These are phyloP conservation scores for Eutrema heterophyllum DNA, from an alignment of 345 rosid species.

Conservation along the genomic window DNA sequence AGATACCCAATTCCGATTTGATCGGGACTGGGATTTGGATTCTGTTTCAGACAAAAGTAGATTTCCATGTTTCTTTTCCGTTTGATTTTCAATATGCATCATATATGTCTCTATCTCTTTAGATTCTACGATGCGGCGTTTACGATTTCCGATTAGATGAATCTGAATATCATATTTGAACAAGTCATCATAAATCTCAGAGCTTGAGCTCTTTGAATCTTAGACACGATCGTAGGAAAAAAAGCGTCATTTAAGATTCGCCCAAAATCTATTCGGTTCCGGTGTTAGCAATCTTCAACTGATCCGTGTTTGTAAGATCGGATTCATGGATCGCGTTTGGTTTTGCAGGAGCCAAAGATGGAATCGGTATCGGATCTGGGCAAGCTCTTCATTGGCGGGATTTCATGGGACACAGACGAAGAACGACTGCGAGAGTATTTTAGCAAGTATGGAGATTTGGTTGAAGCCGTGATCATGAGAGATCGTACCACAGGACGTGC, in stretches of 20 bases:
- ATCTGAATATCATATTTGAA: background rate
- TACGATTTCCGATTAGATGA: background rate
- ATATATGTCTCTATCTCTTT: conserved; percentile 33
- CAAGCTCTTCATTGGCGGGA: conserved; percentile 98
- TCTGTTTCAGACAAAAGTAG: conserved; percentile 47
- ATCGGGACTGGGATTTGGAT: conserved; percentile 49
- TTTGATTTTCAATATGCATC: conserved; percentile 20
- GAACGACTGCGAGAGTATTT: conserved; percentile 86
- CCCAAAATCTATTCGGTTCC: background rate
- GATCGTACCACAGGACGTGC: conserved; percentile 96
- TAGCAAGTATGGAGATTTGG: conserved; percentile 78
- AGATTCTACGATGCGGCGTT: conserved; percentile 15
- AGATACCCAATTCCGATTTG: conserved; percentile 41
- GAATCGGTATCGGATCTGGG: conserved; percentile 83
- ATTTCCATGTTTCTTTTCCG: conserved; percentile 20
- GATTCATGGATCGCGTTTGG: conserved; percentile 38
- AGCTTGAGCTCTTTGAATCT: conserved; percentile 11
- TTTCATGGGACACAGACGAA: conserved; percentile 98
- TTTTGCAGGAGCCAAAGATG: conserved; percentile 61
- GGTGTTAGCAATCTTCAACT: conserved; percentile 18
- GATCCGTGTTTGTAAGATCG: conserved; percentile 20
- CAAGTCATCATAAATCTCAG: conserved; percentile 20
- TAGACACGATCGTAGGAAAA: conserved; percentile 2
- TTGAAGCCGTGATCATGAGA: conserved; percentile 95
- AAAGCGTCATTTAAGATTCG: conserved; percentile 5